Percentiles rank a stretch among this genome's conserved stretches.
Evolutionary conservation across 352 stramenopile species (phyloP).

Genomic region (Phytophthora cactorum): DNA sequence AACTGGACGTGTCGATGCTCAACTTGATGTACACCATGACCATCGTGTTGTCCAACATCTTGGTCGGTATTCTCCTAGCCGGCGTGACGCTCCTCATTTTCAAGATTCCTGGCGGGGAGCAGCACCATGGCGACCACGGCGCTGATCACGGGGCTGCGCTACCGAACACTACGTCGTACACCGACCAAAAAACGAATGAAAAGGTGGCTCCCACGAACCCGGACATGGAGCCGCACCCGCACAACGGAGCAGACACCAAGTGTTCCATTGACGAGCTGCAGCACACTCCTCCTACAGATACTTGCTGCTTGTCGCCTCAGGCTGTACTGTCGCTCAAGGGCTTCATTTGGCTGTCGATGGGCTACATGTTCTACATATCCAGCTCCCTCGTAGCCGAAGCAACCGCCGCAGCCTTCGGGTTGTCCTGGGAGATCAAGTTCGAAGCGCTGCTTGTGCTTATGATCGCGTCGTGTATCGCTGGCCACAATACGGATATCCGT

Average conservation of each 20-base stretch:
- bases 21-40: conserved; percentile 65
- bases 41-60: conserved; percentile 59
- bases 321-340: conserved; percentile 59
- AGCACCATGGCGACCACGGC: conserved; percentile 13
- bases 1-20: conserved; percentile 56
- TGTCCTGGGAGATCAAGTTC: conserved; percentile 76
- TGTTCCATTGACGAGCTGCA: conserved; percentile 23
- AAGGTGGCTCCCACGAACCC: conserved; percentile 28
- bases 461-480: conserved; percentile 65
- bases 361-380: conserved; percentile 70
- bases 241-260: conserved; percentile 50
- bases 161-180: conserved; percentile 21
- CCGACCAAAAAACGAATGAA: conserved; percentile 30
- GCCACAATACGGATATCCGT: conserved; percentile 60
- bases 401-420: conserved; percentile 51
- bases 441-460: conserved; percentile 74
- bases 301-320: conserved; percentile 26
- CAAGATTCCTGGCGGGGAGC: conserved; percentile 48
- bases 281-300: conserved; percentile 33
- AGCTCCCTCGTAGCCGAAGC: conserved; percentile 52
- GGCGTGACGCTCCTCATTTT: conserved; percentile 66
- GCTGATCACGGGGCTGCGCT: not conserved
- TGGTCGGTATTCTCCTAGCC: conserved; percentile 50
- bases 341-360: conserved; percentile 69
- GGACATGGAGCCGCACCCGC: conserved; percentile 51